A percentile compares a stretch with the other conserved stretches of the same genome.
Conservation (phyloP, 352 stramenopile species). For the Aphanomyces astaci region DNA sequence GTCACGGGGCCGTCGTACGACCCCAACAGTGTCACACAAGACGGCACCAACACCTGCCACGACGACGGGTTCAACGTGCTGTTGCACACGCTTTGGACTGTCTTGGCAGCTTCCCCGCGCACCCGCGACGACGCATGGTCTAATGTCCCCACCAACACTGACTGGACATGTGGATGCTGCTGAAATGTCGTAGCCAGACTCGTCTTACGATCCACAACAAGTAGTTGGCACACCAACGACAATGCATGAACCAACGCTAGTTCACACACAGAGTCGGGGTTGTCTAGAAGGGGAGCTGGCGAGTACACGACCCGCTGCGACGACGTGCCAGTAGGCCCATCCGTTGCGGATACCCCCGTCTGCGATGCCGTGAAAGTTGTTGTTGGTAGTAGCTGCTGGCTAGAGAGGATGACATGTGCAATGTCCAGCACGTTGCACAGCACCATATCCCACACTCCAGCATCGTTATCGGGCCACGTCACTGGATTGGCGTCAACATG, state of each 20-base stretch:
- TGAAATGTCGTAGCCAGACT: not conserved
- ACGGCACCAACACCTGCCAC: not conserved
- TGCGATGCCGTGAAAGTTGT: no score
- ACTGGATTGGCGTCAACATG: not conserved
- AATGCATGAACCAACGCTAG: not conserved
- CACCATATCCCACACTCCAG: not conserved
- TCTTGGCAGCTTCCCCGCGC: not conserved
- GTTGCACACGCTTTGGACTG: constrained; percentile 1
- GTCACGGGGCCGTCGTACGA: not conserved
- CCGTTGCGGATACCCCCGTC: no score
- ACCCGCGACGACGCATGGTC: not conserved
- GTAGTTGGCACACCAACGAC: not conserved
- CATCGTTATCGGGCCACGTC: not conserved
- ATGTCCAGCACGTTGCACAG: not conserved
- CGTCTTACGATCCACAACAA: not conserved
- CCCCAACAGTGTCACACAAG: not conserved
- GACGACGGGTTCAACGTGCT: not conserved
- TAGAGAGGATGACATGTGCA: not conserved
- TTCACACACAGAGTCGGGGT: not conserved
- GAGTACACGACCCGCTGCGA: constrained; percentile 1
- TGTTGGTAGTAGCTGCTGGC: not conserved
- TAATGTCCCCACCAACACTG: not conserved
- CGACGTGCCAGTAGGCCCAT: no score
- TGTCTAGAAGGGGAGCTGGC: not conserved
- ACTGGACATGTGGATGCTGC: not conserved